Evolutionary conservation across 148 eudicot species (phyloP).

Genomic region (Gaultheria prostrata): DNA sequence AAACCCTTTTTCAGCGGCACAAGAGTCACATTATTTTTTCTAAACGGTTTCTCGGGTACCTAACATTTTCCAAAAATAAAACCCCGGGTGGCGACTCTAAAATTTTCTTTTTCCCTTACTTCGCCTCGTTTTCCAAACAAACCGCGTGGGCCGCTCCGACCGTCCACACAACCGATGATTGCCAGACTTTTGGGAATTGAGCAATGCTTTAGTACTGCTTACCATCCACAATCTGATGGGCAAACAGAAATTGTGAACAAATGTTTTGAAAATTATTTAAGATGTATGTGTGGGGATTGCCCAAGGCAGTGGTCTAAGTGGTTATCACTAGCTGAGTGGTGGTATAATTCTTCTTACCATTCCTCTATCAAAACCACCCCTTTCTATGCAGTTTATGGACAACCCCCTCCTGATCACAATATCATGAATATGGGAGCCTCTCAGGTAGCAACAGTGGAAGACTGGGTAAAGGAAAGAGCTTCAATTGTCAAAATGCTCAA

Average conservation of each 20-base stretch:
- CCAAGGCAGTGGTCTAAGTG: background rate
- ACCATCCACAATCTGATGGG: background rate
- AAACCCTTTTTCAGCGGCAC: too few species aligned
- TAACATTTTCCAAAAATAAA: too few species aligned
- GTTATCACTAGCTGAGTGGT: background rate
- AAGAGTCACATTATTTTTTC: too few species aligned
- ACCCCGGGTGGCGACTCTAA: too few species aligned
- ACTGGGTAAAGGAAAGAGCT: background rate
- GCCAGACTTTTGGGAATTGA: background rate
- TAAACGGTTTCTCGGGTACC: too few species aligned
- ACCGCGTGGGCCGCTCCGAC: too few species aligned
- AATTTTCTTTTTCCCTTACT: too few species aligned
- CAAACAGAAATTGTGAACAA: background rate
- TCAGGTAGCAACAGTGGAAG: background rate
- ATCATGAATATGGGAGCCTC: background rate
- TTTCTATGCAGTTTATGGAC: background rate
- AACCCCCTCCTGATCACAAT: background rate
- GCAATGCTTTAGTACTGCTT: background rate
- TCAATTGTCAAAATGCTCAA: background rate
- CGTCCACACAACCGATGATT: too few species aligned
- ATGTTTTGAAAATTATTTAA: background rate
- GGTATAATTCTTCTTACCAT: background rate
- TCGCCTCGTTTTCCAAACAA: too few species aligned
- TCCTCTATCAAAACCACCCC: background rate
- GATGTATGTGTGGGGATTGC: background rate